A percentile compares a stretch with the other conserved stretches of the same genome.
Conservation (phyloP, 345 rosid genomes). For the Boechera divaricarpa region DNA sequence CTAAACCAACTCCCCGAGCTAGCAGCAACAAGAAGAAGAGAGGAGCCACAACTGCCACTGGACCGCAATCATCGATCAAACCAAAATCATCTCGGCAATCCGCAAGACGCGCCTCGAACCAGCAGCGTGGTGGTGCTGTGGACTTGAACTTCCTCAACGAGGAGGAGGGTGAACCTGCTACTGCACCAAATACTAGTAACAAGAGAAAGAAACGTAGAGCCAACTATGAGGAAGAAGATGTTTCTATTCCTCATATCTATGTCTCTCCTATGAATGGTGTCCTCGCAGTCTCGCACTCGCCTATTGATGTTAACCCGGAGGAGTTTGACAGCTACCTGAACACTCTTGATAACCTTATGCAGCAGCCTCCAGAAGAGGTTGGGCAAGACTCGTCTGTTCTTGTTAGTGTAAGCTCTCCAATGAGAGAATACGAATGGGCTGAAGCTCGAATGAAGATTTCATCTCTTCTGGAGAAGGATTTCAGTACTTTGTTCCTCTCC, state of each 20-base stretch:
- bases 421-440: slow-evolving; percentile 57
- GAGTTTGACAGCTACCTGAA: slow-evolving; percentile 71
- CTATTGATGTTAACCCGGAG: slow-evolving; percentile 48
- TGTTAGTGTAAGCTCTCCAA: slow-evolving; percentile 33
- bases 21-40: slow-evolving; percentile 50
- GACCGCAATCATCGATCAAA: slow-evolving; percentile 34
- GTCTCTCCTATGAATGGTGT: slow-evolving; percentile 48
- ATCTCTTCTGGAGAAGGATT: slow-evolving; percentile 59
- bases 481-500: slow-evolving; percentile 56
- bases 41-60: slow-evolving; percentile 34
- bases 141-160: slow-evolving; percentile 40
- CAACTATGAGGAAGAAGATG: slow-evolving; percentile 42
- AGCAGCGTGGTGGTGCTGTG: slow-evolving; percentile 43
- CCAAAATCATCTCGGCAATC: slow-evolving; percentile 49
- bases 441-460: slow-evolving; percentile 63
- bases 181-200: slow-evolving; percentile 35
- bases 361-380: slow-evolving; percentile 50
- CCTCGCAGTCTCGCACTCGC: slow-evolving; percentile 36
- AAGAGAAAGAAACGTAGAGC: slow-evolving; percentile 38
- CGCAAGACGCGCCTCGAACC: slow-evolving; percentile 26
- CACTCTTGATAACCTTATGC: slow-evolving; percentile 69
- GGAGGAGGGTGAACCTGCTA: slow-evolving; percentile 31
- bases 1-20: slow-evolving; percentile 39
- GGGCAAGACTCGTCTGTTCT: slow-evolving; percentile 30
- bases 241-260: slow-evolving; percentile 44